These are phyloP conservation scores for Orbilia oligospora DNA, from an alignment of 2,329 filamentous ascomycete species.

Conservation along the genomic window DNA sequence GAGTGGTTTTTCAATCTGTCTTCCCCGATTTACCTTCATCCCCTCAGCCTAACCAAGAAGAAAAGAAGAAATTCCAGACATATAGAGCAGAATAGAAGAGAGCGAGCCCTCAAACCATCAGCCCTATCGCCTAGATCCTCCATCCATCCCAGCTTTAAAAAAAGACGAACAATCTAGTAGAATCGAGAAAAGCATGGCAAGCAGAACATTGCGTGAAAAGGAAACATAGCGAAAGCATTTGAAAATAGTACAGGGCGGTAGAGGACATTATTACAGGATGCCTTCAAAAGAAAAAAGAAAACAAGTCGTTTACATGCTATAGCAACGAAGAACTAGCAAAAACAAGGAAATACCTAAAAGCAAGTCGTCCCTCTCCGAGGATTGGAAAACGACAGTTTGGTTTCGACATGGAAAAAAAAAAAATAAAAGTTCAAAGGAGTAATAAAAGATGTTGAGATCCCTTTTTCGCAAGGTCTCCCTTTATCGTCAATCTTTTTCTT, in stretches of 20 bases:
- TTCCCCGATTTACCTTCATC: slow-evolving; percentile 48
- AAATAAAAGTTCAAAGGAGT: slow-evolving; percentile 1
- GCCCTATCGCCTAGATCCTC: slow-evolving; percentile 3
- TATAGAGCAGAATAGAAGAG: slow-evolving; percentile 2
- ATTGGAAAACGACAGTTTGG: slow-evolving; percentile 61
- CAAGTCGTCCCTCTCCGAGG: slow-evolving; percentile 61
- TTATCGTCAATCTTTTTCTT: slow-evolving; percentile 16
- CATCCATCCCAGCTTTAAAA: slow-evolving; percentile 8
- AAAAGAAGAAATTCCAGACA: slow-evolving; percentile 10
- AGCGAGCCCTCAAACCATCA: neutral
- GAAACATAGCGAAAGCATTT: slow-evolving; percentile 42
- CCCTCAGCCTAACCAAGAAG: slow-evolving; percentile 29
- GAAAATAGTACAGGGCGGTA: slow-evolving; percentile 48
- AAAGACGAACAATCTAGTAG: slow-evolving; percentile 37
- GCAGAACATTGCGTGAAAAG: slow-evolving; percentile 18
- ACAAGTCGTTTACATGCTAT: slow-evolving; percentile 30
- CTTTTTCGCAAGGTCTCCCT: slow-evolving; percentile 25
- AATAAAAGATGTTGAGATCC: slow-evolving; percentile 50
- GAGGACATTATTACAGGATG: slow-evolving; percentile 55
- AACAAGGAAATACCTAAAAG: slow-evolving; percentile 61
- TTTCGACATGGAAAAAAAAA: slow-evolving; percentile 26
- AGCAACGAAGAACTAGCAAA: slow-evolving; percentile 16
- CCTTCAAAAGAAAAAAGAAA: slow-evolving; percentile 21
- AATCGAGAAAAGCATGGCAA: slow-evolving; percentile 22
- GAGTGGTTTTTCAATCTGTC: slow-evolving; percentile 59